These are phyloP conservation scores for Hortiboletus campestris DNA, from an alignment of 768 basidiomycete species.

Conservation along the genomic window DNA sequence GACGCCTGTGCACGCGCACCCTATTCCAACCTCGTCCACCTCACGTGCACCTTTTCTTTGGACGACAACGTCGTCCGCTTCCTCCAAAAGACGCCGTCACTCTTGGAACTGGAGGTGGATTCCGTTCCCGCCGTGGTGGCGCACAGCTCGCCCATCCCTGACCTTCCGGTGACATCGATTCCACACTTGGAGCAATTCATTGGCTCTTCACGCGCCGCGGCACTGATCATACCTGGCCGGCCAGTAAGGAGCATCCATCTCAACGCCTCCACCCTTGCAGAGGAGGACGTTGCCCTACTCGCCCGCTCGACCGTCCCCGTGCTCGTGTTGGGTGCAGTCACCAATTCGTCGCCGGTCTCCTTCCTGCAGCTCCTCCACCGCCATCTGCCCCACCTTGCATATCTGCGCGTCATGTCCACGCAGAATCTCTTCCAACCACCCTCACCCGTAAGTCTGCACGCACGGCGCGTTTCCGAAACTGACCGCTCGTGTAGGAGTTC, in stretches of 20 bases:
- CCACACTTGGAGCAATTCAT: slow-evolving; percentile 54
- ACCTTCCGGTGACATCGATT: slow-evolving; percentile 36
- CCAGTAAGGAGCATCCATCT: slow-evolving; percentile 65
- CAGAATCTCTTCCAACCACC: slow-evolving; percentile 50
- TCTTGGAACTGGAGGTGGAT: slow-evolving; percentile 58
- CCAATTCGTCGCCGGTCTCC: slow-evolving; percentile 54
- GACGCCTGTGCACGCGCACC: slow-evolving; percentile 15
- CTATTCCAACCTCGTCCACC: slow-evolving; percentile 51
- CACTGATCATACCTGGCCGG: slow-evolving; percentile 58
- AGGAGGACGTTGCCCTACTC: slow-evolving; percentile 52
- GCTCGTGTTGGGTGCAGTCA: slow-evolving; percentile 57
- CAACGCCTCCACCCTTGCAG: slow-evolving; percentile 56
- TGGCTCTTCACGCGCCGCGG: slow-evolving; percentile 57
- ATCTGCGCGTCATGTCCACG: slow-evolving; percentile 63
- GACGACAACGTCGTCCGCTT: slow-evolving; percentile 59
- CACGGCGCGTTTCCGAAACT: background rate
- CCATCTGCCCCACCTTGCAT: slow-evolving; percentile 58
- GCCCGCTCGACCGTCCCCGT: slow-evolving; percentile 50
- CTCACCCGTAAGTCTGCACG: slow-evolving; percentile 38
- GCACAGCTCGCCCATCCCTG: slow-evolving; percentile 18
- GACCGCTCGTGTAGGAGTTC: slow-evolving; percentile 45
- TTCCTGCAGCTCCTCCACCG: slow-evolving; percentile 55
- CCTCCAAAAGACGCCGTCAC: slow-evolving; percentile 51
- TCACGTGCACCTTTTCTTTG: slow-evolving; percentile 60
- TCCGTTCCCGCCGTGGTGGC: slow-evolving; percentile 31